These are phyloP conservation scores for Chrysoporthe austroafricana DNA, from an alignment of 2,329 filamentous ascomycete species.

Conservation along the genomic window DNA sequence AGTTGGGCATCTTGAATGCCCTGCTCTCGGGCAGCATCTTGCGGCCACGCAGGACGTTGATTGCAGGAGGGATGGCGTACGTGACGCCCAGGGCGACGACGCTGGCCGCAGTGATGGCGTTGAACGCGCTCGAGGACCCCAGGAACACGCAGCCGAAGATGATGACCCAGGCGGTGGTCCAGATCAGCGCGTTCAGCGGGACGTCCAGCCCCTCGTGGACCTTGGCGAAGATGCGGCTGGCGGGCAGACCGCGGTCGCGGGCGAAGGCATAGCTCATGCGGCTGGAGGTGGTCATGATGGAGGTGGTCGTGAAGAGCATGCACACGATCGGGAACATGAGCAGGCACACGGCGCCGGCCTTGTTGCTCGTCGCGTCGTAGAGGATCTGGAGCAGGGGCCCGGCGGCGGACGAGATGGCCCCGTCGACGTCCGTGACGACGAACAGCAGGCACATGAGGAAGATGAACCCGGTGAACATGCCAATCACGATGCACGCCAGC, in stretches of 20 bases:
- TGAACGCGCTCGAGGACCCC: conserved; percentile 69
- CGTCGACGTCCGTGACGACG: conserved; percentile 60
- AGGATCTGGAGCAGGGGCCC: conserved; percentile 47
- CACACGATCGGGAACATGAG: conserved; percentile 70
- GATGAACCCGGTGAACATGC: conserved; percentile 60
- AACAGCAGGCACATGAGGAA: conserved; percentile 63
- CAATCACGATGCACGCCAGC: conserved; percentile 67
- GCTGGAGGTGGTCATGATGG: conserved; percentile 67
- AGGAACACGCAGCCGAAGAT: conserved; percentile 73
- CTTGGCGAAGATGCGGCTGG: conserved; percentile 61
- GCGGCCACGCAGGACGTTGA: conserved; percentile 70
- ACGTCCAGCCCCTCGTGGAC: conserved; percentile 65
- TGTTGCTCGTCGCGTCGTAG: conserved; percentile 63
- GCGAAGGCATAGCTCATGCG: conserved; percentile 72
- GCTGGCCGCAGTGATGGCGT: conserved; percentile 70
- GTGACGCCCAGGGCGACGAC: conserved; percentile 74
- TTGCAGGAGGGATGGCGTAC: conserved; percentile 73
- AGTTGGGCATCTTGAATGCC: conserved; percentile 40
- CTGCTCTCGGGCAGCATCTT: conserved; percentile 62
- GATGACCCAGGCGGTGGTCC: conserved; percentile 64
- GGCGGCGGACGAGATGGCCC: conserved; percentile 46
- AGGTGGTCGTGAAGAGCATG: conserved; percentile 64
- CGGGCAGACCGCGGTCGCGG: conserved; percentile 68
- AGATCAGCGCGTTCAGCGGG: conserved; percentile 67
- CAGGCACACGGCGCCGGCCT: conserved; percentile 64